Conservation (phyloP, 176 grass and related monocot species). For the Cymbopogon citratus region DNA sequence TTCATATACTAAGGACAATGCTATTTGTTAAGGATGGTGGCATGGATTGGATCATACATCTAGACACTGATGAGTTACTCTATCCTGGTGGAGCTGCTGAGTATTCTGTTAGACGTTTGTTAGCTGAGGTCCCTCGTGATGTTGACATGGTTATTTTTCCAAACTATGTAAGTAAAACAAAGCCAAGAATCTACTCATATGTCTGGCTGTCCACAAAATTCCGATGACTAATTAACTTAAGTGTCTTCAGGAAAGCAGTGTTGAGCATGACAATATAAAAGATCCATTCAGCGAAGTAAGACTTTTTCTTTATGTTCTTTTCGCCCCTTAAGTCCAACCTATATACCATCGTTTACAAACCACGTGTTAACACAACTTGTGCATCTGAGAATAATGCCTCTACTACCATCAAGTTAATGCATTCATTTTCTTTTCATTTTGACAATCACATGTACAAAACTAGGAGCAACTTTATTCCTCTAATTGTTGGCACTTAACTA, state of each 20-base stretch:
- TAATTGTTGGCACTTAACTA: background rate
- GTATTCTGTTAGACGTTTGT: conserved; percentile 68
- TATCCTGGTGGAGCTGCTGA: conserved; percentile 69
- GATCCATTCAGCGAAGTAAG: conserved; percentile 92
- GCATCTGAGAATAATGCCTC: background rate
- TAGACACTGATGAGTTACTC: conserved; percentile 92
- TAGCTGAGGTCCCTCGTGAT: conserved; percentile 56
- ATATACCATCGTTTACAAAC: background rate
- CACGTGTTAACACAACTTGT: background rate
- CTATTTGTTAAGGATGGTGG: conserved; percentile 52
- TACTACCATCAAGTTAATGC: background rate
- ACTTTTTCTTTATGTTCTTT: background rate
- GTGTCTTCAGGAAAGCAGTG: conserved; percentile 74
- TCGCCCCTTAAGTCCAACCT: background rate
- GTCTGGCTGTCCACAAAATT: background rate
- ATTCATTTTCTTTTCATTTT: conserved; percentile 8
- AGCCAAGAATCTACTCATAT: background rate
- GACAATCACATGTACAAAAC: background rate
- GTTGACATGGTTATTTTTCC: conserved; percentile 97
- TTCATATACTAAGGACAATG: background rate
- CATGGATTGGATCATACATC: conserved; percentile 99
- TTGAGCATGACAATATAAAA: conserved; percentile 74
- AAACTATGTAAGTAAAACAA: conserved; percentile 79
- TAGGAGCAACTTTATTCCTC: background rate
- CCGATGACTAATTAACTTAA: conserved; percentile 1